Evolutionary conservation across 805 yeast species (phyloP), one percentile per base, ranked within the genome.

Genomic region (Cyberlindnera suaveolens): DNA sequence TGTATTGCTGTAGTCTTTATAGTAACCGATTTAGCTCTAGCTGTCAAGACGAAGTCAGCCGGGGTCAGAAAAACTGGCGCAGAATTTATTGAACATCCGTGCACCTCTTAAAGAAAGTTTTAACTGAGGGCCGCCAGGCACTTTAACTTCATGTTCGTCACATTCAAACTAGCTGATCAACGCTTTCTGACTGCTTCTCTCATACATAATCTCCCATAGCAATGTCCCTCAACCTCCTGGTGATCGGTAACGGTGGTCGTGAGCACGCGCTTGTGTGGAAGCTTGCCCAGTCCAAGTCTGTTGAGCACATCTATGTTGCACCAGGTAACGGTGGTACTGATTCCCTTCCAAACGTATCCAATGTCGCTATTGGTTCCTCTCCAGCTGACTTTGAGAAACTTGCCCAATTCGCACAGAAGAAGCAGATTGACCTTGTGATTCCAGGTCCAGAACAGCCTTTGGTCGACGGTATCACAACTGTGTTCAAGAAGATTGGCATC

Each of bases 391-490:
- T 93, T 56, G 73, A 72, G 1, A 66, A 68, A 29, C 73, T 93
- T 48, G 86, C 80, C 44, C 68, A 79, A 45, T 90, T 90, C 64
- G 96, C 97, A 6, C 61, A 71, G 14, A 76, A 76, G 26, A 69
- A 90, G 43, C 55, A 75, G 5, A 74, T 93, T 42, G 75, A 71
- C 40, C 70, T 93, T 44, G 98, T 88, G 5, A 72, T 93, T 36
- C 98, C 99, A 31, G 99, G 99, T 30, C 99, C 99, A n/a, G 99
- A 93, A 67, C 96, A 89, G 67, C 98, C 99, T 31, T 72, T 95
- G 49, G 97, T 95, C 29, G 97, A 93, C 58, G 99, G 99, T 40
- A 80, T 93, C 48, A 64, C 90, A 23, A 64, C 81, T 15, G 69
- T 70, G 42, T 89, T 93, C 72, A 68, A 77, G 49, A 78, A 77